A percentile compares a stretch with the other conserved stretches of the same genome.
phyloP scores from a whole-genome alignment of 257 asterid genomes.

The Solanum pennellii region DNA sequence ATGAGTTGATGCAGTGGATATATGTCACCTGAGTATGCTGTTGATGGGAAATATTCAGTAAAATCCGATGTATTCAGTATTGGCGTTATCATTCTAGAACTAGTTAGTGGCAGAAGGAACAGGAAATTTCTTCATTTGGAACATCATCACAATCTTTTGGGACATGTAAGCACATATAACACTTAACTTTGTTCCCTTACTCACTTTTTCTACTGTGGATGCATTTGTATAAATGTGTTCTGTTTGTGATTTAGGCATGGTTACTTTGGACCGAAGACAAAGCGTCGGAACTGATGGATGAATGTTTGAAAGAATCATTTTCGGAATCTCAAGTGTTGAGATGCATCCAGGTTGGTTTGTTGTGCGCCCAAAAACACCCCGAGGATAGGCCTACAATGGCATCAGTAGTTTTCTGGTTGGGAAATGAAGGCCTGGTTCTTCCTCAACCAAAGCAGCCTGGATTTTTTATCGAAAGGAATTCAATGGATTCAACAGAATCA shows the following conservation, averaged over 20 bases:
- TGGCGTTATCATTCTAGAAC: not conserved
- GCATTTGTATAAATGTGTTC: not conserved
- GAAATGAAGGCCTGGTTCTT: not conserved
- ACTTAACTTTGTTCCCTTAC: not conserved
- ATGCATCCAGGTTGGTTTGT: constrained; percentile 3
- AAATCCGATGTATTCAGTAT: constrained; percentile 1
- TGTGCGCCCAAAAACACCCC: not conserved
- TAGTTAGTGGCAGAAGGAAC: not conserved
- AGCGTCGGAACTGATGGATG: constrained; percentile 15
- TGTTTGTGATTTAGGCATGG: not conserved
- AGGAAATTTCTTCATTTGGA: not conserved
- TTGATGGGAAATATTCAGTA: constrained; percentile 1
- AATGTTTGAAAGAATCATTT: not conserved
- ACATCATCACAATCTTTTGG: constrained; percentile 11
- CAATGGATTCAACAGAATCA: not conserved
- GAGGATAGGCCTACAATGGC: constrained; percentile 9
- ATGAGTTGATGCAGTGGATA: constrained; percentile 5
- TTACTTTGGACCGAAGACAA: constrained; percentile 19
- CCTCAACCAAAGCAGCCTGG: not conserved
- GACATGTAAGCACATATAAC: constrained; percentile 1
- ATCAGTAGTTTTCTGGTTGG: not conserved
- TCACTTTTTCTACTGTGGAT: not conserved
- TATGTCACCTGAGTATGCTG: not conserved
- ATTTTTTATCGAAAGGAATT: not conserved
- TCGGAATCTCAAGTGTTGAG: not conserved